These are phyloP conservation scores for Comarum palustre DNA, from an alignment of 306 rosid genomes.

Conservation along the genomic window DNA sequence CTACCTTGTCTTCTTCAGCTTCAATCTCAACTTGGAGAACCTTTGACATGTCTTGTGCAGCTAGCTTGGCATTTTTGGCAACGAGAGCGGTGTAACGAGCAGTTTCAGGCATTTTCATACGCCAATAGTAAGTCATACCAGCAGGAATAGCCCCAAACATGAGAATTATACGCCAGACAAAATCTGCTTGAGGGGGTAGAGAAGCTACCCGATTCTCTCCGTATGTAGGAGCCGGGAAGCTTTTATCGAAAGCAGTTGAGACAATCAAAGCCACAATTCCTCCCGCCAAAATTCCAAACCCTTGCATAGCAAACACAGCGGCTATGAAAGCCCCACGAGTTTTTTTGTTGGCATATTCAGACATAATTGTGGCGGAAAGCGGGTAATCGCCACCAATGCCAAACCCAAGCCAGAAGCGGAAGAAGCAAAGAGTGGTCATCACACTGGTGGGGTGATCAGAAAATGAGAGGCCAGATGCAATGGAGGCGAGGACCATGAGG, in stretches of 20 bases:
- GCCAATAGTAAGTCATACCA: constrained; percentile 74
- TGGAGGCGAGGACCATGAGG: constrained; percentile 66
- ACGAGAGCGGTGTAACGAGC: constrained; percentile 90
- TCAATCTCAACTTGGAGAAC: constrained; percentile 60
- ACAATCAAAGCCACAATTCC: constrained; percentile 66
- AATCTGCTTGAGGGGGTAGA: constrained; percentile 50
- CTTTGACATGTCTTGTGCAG: constrained; percentile 75
- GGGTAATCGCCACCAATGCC: constrained; percentile 97
- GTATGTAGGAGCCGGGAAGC: constrained; percentile 50
- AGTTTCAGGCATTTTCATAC: constrained; percentile 91
- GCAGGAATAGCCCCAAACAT: constrained; percentile 80
- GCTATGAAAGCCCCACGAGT: constrained; percentile 91
- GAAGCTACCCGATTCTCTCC: constrained; percentile 17
- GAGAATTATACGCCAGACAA: constrained; percentile 69
- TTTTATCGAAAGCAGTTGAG: constrained; percentile 45
- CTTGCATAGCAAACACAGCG: constrained; percentile 92
- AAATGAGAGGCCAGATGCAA: constrained; percentile 71
- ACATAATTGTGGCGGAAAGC: constrained; percentile 91
- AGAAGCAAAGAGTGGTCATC: constrained; percentile 68
- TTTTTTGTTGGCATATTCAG: constrained; percentile 86
- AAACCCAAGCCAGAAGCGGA: constrained; percentile 94
- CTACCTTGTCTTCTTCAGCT: constrained; percentile 49
- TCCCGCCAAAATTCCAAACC: constrained; percentile 77
- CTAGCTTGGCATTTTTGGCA: constrained; percentile 66
- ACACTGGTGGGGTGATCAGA: constrained; percentile 40